phyloP scores from a whole-genome alignment of 2,329 filamentous ascomycete genomes.

The Verticillium albo-atrum region DNA sequence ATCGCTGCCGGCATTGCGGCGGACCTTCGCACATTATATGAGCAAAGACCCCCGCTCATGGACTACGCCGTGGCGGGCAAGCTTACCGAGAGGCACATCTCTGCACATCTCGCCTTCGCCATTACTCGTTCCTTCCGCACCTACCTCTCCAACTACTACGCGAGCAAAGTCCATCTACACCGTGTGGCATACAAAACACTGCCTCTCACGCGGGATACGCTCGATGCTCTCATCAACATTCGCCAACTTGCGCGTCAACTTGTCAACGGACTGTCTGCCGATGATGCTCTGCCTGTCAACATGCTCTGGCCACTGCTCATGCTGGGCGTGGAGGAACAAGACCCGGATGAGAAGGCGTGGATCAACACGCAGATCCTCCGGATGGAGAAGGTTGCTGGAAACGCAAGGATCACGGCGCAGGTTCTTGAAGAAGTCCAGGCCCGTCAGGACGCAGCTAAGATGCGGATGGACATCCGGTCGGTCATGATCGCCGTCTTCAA shows the following conservation, averaged over 20 bases:
- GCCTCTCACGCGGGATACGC: conserved; percentile 45
- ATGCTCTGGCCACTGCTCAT: conserved; percentile 55
- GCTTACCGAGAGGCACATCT: conserved; percentile 42
- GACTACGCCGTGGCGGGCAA: conserved; percentile 50
- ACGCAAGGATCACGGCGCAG: conserved; percentile 38
- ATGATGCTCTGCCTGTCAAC: conserved; percentile 47
- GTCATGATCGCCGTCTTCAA: conserved; percentile 46
- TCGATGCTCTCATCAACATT: conserved; percentile 43
- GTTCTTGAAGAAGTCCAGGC: conserved; percentile 41
- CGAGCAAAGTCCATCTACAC: conserved; percentile 51
- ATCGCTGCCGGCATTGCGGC: conserved; percentile 44
- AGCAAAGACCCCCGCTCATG: conserved; percentile 48
- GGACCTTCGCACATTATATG: conserved; percentile 46
- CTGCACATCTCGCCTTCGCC: conserved; percentile 41
- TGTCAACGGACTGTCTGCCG: conserved; percentile 30
- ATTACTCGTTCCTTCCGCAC: conserved; percentile 50
- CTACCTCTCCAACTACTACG: conserved; percentile 52
- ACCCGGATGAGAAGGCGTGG: conserved; percentile 41
- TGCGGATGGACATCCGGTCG: conserved; percentile 37
- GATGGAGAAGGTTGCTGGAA: conserved; percentile 40
- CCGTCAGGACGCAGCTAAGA: conserved; percentile 33
- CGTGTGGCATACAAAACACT: conserved; percentile 51
- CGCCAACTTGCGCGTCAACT: conserved; percentile 41
- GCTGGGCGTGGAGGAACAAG: conserved; percentile 51
- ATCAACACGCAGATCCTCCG: conserved; percentile 43